These are phyloP conservation scores for Hymenoscyphus fructigenus DNA, from an alignment of 2,329 filamentous ascomycete genomes.

Conservation along the genomic window DNA sequence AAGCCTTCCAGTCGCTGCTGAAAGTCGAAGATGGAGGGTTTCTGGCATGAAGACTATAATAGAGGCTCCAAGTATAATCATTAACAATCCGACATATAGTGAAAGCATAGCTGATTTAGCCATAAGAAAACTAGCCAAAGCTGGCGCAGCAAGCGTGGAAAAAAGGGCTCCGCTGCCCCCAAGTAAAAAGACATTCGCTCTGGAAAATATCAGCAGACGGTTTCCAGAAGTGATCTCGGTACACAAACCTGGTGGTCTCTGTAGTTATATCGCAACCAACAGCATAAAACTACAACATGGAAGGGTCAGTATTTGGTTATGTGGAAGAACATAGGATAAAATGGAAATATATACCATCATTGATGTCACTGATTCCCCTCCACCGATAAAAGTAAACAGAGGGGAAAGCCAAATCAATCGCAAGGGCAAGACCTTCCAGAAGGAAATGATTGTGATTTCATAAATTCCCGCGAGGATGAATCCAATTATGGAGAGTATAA, in stretches of 20 bases:
- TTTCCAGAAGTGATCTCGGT: neutral
- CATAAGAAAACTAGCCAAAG: slow-evolving; percentile 41
- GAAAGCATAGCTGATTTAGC: slow-evolving; percentile 31
- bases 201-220: slow-evolving; percentile 18
- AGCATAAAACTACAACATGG: slow-evolving; percentile 30
- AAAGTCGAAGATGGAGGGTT: slow-evolving; percentile 30
- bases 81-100: slow-evolving; percentile 21
- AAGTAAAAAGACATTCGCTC: slow-evolving; percentile 40
- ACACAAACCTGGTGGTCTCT: slow-evolving; percentile 38
- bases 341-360: slow-evolving; percentile 25
- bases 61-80: slow-evolving; percentile 21
- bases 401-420: slow-evolving; percentile 39
- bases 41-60: slow-evolving; percentile 35
- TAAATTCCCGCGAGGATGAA: slow-evolving; percentile 33
- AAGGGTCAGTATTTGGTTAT: neutral
- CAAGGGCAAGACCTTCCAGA: slow-evolving; percentile 36
- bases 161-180: slow-evolving; percentile 34
- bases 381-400: slow-evolving; percentile 37
- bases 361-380: slow-evolving; percentile 37
- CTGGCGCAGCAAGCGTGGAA: slow-evolving; percentile 40
- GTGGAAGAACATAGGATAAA: neutral
- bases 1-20: slow-evolving; percentile 13
- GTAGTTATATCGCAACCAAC: slow-evolving; percentile 41
- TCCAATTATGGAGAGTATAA: slow-evolving; percentile 34
- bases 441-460: slow-evolving; percentile 38